A percentile compares a stretch with the other conserved stretches of the same genome.
phyloP scores from a whole-genome alignment of 257 asterid species.

The Vinca minor region DNA sequence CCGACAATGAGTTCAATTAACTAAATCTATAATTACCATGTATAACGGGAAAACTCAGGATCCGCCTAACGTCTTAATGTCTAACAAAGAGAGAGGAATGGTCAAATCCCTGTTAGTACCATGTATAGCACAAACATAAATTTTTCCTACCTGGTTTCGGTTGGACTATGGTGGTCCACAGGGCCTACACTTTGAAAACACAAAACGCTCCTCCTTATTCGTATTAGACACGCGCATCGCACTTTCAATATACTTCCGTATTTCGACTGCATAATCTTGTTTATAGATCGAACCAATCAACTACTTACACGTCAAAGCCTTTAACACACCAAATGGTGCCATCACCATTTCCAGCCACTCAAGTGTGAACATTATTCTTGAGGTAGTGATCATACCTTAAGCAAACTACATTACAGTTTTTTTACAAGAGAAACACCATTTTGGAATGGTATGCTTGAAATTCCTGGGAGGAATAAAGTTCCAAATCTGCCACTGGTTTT shows the following conservation, averaged over 20 bases:
- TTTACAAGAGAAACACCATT: too few relatives aligned
- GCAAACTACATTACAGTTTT: not conserved
- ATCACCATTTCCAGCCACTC: not conserved
- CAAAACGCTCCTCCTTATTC: not conserved
- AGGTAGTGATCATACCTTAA: not conserved
- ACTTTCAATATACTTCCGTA: not conserved
- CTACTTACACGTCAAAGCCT: not conserved
- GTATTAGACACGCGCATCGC: not conserved
- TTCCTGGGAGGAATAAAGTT: too few relatives aligned
- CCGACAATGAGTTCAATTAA: not conserved
- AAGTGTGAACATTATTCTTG: not conserved
- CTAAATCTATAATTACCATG: not conserved
- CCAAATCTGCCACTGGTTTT: not conserved
- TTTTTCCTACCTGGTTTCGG: not conserved
- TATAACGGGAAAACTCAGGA: not conserved
- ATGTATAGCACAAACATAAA: not conserved
- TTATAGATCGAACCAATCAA: not conserved
- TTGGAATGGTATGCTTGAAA: not conserved
- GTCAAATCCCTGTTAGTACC: not conserved
- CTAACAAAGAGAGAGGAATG: not conserved
- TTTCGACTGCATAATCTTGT: not conserved
- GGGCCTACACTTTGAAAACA: not conserved
- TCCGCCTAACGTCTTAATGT: not conserved
- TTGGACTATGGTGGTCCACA: not conserved
- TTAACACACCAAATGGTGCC: not conserved